phyloP scores from a whole-genome alignment of 1,139 yeast genomes.

The Nakaseomyces sp. region DNA sequence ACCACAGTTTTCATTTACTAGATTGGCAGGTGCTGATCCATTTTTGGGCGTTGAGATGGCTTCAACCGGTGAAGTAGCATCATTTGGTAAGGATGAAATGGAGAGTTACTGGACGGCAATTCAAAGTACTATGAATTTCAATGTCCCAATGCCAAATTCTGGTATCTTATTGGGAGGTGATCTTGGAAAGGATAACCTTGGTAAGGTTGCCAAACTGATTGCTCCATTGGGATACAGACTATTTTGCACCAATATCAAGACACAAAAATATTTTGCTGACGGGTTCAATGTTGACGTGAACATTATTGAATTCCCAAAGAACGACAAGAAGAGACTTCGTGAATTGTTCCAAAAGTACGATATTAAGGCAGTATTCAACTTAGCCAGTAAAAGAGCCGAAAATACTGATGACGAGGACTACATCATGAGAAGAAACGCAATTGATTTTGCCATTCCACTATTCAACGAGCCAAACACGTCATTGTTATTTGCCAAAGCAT shows the following conservation, averaged over 20 bases:
- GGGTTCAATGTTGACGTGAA: slow-evolving; percentile 36
- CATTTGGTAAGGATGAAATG: slow-evolving; percentile 74
- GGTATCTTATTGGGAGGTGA: slow-evolving; percentile 95
- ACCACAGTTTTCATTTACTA: slow-evolving; percentile 95
- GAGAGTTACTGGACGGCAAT: slow-evolving; percentile 98
- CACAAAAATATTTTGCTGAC: slow-evolving; percentile 53
- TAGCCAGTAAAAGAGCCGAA: slow-evolving; percentile 86
- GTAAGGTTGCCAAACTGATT: slow-evolving; percentile 60
- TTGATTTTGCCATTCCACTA: slow-evolving; percentile 92
- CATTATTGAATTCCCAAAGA: slow-evolving; percentile 80
- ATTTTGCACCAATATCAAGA: slow-evolving; percentile 66
- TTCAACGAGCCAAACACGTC: slow-evolving; percentile 96
- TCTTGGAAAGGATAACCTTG: slow-evolving; percentile 58
- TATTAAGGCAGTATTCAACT: slow-evolving; percentile 80
- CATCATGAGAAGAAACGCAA: slow-evolving; percentile 97
- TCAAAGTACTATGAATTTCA: slow-evolving; percentile 94
- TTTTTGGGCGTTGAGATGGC: slow-evolving; percentile 98
- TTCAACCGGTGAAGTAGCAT: slow-evolving; percentile 96
- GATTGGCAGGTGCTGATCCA: slow-evolving; percentile 98
- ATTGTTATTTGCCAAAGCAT: slow-evolving; percentile 73
- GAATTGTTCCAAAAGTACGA: slow-evolving; percentile 84
- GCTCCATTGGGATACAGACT: slow-evolving; percentile 61
- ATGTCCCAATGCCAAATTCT: slow-evolving; percentile 80
- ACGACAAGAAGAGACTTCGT: slow-evolving; percentile 86
- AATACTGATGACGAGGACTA: slow-evolving; percentile 79